These are phyloP conservation scores for Sphaerulina vaccinii DNA, from an alignment of 2,329 filamentous ascomycete genomes.

Conservation along the genomic window DNA sequence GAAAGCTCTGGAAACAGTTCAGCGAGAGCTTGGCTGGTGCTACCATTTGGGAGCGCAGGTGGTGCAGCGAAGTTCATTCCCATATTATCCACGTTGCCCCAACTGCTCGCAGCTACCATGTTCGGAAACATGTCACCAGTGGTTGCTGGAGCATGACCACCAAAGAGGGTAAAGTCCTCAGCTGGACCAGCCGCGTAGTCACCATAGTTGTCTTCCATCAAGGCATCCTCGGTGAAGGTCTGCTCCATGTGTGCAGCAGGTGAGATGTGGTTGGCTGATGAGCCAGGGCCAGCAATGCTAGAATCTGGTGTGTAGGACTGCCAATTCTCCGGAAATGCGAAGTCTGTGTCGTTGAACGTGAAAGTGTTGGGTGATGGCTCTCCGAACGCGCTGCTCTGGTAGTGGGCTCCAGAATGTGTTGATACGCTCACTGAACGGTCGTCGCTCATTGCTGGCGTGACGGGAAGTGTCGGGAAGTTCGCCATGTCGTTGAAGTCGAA, in stretches of 20 bases:
- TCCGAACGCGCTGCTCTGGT: conserved; percentile 42
- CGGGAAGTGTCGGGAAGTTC: conserved; percentile 28
- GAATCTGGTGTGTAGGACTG: conserved; percentile 33
- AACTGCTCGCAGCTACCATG: conserved; percentile 27
- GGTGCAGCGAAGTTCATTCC: conserved; percentile 20
- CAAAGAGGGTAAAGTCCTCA: conserved; percentile 64
- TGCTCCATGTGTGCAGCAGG: conserved; percentile 69
- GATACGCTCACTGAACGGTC: conserved; percentile 33
- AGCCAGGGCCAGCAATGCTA: conserved; percentile 23
- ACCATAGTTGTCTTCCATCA: conserved; percentile 62
- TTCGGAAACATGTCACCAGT: conserved; percentile 35
- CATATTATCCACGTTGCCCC: conserved; percentile 40
- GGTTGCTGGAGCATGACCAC: conserved; percentile 26
- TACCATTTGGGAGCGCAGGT: conserved; percentile 22
- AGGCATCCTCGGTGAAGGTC: conserved; percentile 50
- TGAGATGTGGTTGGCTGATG: conserved; percentile 58
- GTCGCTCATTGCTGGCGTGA: conserved; percentile 38
- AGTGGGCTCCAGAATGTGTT: conserved; percentile 45
- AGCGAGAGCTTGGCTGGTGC: conserved; percentile 21
- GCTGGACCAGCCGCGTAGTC: conserved; percentile 17
- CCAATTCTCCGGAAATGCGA: conserved; percentile 48
- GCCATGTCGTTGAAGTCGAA: conserved; percentile 38
- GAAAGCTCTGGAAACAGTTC: conserved; percentile 28
- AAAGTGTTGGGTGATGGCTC: conserved; percentile 51
- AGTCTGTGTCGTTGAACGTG: conserved; percentile 60